These are phyloP conservation scores for Wickerhamiella occidentalis DNA, from an alignment of 805 yeast genomes.

Conservation along the genomic window DNA sequence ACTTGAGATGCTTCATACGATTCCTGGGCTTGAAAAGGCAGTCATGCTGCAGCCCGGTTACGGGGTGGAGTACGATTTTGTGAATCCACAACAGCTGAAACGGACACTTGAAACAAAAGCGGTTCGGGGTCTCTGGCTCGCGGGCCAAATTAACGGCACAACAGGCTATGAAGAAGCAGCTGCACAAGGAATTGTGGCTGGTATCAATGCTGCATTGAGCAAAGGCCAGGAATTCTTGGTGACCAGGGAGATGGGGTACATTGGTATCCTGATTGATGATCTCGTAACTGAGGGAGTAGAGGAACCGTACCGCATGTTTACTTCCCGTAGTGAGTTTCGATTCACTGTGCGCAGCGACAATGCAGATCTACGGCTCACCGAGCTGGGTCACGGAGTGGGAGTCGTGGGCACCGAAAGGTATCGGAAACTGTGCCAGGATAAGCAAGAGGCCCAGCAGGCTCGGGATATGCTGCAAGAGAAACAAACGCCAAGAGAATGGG, in stretches of 20 bases:
- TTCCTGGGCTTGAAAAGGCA: slow-evolving; percentile 82
- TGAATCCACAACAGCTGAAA: slow-evolving; percentile 80
- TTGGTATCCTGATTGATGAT: slow-evolving; percentile 90
- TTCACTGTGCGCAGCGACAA: slow-evolving; percentile 85
- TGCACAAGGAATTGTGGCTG: slow-evolving; percentile 91
- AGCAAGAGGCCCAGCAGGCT: slow-evolving; percentile 33
- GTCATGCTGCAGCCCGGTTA: slow-evolving; percentile 90
- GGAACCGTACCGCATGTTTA: slow-evolving; percentile 97
- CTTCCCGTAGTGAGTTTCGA: slow-evolving; percentile 89
- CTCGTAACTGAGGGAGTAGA: slow-evolving; percentile 88
- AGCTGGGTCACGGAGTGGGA: slow-evolving; percentile 51
- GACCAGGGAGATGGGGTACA: slow-evolving; percentile 71
- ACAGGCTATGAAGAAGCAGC: slow-evolving; percentile 99
- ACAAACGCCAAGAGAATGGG: slow-evolving; percentile 54
- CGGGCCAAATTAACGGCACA: slow-evolving; percentile 97
- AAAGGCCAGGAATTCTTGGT: slow-evolving; percentile 39
- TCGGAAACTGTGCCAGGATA: slow-evolving; percentile 36
- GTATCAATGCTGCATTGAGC: slow-evolving; percentile 79
- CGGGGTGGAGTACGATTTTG: slow-evolving; percentile 97
- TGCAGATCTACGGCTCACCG: slow-evolving; percentile 79
- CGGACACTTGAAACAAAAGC: slow-evolving; percentile 70
- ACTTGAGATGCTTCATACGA: slow-evolving; percentile 53
- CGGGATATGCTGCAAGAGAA: slow-evolving; percentile 36
- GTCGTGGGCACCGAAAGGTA: slow-evolving; percentile 53
- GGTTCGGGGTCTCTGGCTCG: slow-evolving; percentile 67